These are phyloP conservation scores for Linnemannia hyalina DNA, from an alignment of 192 early-diverging fungal genomes.

Conservation along the genomic window DNA sequence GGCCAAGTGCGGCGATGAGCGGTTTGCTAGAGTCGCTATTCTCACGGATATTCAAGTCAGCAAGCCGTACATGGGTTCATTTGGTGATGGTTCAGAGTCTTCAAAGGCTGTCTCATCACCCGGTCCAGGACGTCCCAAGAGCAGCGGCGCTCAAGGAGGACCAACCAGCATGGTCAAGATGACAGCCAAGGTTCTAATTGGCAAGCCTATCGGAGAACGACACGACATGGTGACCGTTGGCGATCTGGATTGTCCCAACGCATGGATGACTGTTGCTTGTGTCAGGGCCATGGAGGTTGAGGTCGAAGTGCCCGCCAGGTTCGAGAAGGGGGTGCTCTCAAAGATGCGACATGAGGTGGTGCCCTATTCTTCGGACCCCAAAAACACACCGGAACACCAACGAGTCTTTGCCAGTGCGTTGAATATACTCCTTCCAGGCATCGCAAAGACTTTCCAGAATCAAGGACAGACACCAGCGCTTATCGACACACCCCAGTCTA, in stretches of 20 bases:
- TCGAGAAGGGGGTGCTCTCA: slow-evolving; percentile 48
- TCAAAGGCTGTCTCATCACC: background rate
- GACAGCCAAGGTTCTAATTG: slow-evolving; percentile 44
- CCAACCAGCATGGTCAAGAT: slow-evolving; percentile 40
- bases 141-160: background rate
- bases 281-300: slow-evolving; percentile 33
- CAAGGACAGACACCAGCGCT: slow-evolving; percentile 5
- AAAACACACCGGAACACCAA: slow-evolving; percentile 28
- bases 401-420: slow-evolving; percentile 35
- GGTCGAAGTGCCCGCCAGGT: slow-evolving; percentile 41
- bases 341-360: slow-evolving; percentile 51
- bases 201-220: slow-evolving; percentile 57
- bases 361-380: slow-evolving; percentile 25
- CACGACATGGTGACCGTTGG: slow-evolving; percentile 56
- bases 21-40: slow-evolving; percentile 47
- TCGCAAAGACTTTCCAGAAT: slow-evolving; percentile 8
- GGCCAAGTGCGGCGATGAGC: slow-evolving; percentile 49
- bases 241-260: slow-evolving; percentile 55
- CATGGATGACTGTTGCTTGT: slow-evolving; percentile 55
- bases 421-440: slow-evolving; percentile 16
- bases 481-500: background rate
- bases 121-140: background rate
- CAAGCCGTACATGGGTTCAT: slow-evolving; percentile 32
- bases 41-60: slow-evolving; percentile 37
- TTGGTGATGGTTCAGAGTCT: background rate